Evolutionary conservation across 192 early-diverging fungal genomes (phyloP).

Genomic region (Pilaira anomala): DNA sequence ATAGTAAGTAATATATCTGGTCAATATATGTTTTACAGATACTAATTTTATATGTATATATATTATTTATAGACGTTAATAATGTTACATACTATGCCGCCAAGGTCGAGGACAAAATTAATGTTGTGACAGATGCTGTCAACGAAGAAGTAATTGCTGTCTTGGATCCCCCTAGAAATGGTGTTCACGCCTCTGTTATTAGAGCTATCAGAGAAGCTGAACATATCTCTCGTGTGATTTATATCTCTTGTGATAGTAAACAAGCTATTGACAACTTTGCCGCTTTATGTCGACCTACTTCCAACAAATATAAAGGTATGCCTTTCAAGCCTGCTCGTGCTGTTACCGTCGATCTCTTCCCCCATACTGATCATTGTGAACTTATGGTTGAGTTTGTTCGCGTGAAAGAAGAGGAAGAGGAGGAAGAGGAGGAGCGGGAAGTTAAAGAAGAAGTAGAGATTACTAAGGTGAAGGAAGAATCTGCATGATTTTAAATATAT

Average conservation of each 20-base stretch:
- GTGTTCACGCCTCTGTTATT: slow-evolving; percentile 60
- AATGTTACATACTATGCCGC: slow-evolving; percentile 60
- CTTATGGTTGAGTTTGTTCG: slow-evolving; percentile 65
- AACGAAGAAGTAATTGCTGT: slow-evolving; percentile 65
- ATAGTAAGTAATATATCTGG: slow-evolving; percentile 21
- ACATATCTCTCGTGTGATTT: slow-evolving; percentile 58
- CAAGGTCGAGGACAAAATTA: slow-evolving; percentile 59
- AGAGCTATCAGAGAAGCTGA: slow-evolving; percentile 53
- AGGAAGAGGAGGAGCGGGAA: not conserved
- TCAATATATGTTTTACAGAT: too few relatives aligned
- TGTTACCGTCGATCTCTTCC: slow-evolving; percentile 72
- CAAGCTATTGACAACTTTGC: slow-evolving; percentile 59
- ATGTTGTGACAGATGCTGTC: slow-evolving; percentile 23
- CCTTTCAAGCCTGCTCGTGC: slow-evolving; percentile 62
- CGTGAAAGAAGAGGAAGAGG: slow-evolving; percentile 12
- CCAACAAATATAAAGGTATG: slow-evolving; percentile 53
- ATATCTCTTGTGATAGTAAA: slow-evolving; percentile 66
- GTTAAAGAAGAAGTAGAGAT: too few relatives aligned
- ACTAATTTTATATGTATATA: not conserved
- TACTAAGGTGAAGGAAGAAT: not conserved
- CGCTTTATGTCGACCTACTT: slow-evolving; percentile 67
- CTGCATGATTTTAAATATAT: too few relatives aligned
- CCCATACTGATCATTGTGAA: slow-evolving; percentile 68
- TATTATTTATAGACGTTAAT: slow-evolving; percentile 20
- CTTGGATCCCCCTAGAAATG: slow-evolving; percentile 70